Percentiles rank a stretch among this genome's conserved stretches.
Conservation (phyloP, 2,329 filamentous ascomycete genomes). For the Fusarium brevicatenulatum region DNA sequence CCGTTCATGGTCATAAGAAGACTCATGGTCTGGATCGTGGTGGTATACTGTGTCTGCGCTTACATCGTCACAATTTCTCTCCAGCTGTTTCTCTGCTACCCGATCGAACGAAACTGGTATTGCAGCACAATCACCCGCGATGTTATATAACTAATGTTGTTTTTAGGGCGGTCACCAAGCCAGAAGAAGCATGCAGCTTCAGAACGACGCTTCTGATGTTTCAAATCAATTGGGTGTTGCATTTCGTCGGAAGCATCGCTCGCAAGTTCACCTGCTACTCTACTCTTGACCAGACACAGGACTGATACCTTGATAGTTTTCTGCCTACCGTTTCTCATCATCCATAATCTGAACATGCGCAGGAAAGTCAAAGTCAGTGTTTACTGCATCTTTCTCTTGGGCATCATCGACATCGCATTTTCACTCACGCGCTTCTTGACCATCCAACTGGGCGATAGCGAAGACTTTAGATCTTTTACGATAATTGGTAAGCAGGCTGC, state of each 20-base stretch:
- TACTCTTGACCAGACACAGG: accelerated
- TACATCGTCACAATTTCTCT: slow-evolving; percentile 4
- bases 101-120: slow-evolving; percentile 28
- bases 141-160: accelerated
- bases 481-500: not conserved
- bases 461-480: slow-evolving; percentile 25
- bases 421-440: slow-evolving; percentile 31
- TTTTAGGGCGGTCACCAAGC: not conserved
- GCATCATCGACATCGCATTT: slow-evolving; percentile 33
- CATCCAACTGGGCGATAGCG: not conserved
- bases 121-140: accelerated
- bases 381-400: slow-evolving; percentile 30
- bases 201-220: not conserved
- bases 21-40: not conserved
- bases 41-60: not conserved
- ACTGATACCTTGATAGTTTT: not conserved
- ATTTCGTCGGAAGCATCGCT: slow-evolving; percentile 22
- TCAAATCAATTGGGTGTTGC: slow-evolving; percentile 22
- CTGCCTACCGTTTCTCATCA: slow-evolving; percentile 9
- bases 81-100: slow-evolving; percentile 23
- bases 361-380: slow-evolving; percentile 20
- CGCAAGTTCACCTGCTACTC: not conserved
- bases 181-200: not conserved
- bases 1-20: slow-evolving; percentile 25
- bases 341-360: slow-evolving; percentile 26